phyloP scores from a whole-genome alignment of 768 basidiomycete species.

The Leccinum sublutescens region DNA sequence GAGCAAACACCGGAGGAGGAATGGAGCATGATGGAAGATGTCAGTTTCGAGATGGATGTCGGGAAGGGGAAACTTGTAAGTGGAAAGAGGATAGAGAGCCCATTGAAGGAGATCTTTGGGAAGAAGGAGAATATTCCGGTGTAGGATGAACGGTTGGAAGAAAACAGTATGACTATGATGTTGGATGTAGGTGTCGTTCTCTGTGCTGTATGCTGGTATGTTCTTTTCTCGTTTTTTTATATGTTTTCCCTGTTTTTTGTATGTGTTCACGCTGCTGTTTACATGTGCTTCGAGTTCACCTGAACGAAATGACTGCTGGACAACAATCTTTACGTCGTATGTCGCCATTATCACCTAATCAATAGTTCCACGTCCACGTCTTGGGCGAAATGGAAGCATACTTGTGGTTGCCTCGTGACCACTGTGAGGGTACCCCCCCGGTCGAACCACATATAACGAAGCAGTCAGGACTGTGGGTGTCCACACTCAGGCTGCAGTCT shows the following conservation, averaged over 20 bases:
- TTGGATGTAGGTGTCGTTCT: background rate
- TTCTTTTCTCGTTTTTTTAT: background rate
- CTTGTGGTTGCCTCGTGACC: background rate
- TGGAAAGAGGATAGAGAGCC: constrained; percentile 35
- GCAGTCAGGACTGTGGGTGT: background rate
- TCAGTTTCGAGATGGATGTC: constrained; percentile 51
- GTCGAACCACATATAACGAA: constrained; percentile 3
- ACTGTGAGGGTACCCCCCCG: constrained; percentile 18
- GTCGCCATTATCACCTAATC: background rate
- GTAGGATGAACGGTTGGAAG: constrained; percentile 5
- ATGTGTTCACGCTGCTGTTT: background rate
- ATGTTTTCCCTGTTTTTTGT: constrained; percentile 2
- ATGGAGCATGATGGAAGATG: constrained; percentile 44
- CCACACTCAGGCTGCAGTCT: background rate
- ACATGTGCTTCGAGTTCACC: background rate
- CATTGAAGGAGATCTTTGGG: constrained; percentile 28
- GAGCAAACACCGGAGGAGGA: constrained; percentile 61
- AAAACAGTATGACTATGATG: background rate
- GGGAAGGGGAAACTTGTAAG: constrained; percentile 18
- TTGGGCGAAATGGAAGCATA: background rate
- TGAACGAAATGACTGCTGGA: background rate
- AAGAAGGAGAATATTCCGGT: constrained; percentile 28
- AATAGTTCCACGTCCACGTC: background rate
- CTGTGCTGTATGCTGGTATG: constrained; percentile 13
- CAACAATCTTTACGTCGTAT: background rate